Conservation (phyloP, 192 early-diverging fungal genomes). For the Linnemannia elongata region DNA sequence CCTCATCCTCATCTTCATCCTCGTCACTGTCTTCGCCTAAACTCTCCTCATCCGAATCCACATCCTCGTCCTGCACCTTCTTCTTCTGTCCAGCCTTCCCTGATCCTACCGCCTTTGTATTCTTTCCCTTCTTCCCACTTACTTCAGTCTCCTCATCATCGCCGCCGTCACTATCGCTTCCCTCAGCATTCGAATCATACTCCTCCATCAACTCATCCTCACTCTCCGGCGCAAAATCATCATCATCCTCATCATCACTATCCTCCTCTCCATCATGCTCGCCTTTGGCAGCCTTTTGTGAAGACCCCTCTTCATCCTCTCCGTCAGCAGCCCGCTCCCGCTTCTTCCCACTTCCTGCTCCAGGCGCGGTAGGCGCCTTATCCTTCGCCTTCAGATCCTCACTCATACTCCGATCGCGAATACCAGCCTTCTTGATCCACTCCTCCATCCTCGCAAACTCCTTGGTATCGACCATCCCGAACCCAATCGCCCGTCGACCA, state of each 20-base stretch:
- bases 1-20: slow-evolving; percentile 26
- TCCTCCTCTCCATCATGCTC: slow-evolving; percentile 13
- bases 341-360: slow-evolving; percentile 16
- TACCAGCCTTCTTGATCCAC: slow-evolving; percentile 51
- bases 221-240: slow-evolving; percentile 52
- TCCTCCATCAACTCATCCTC: slow-evolving; percentile 55
- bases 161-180: slow-evolving; percentile 19
- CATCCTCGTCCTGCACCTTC: not conserved
- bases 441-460: slow-evolving; percentile 49
- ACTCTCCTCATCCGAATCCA: slow-evolving; percentile 25
- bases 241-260: slow-evolving; percentile 48
- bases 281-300: not conserved
- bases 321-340: slow-evolving; percentile 22
- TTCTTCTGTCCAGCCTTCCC: not conserved
- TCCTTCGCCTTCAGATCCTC: slow-evolving; percentile 56
- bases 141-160: not conserved
- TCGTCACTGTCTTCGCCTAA: slow-evolving; percentile 16
- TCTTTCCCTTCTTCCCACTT: not conserved
- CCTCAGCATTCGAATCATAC: slow-evolving; percentile 40
- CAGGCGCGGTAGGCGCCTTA: slow-evolving; percentile 16
- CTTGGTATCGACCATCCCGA: slow-evolving; percentile 51
- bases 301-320: slow-evolving; percentile 17
- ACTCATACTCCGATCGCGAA: slow-evolving; percentile 49
- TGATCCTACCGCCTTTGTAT: not conserved
- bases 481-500: slow-evolving; percentile 28